Conservation (phyloP, 805 yeast species). For the Lipomyces anomalus region DNA sequence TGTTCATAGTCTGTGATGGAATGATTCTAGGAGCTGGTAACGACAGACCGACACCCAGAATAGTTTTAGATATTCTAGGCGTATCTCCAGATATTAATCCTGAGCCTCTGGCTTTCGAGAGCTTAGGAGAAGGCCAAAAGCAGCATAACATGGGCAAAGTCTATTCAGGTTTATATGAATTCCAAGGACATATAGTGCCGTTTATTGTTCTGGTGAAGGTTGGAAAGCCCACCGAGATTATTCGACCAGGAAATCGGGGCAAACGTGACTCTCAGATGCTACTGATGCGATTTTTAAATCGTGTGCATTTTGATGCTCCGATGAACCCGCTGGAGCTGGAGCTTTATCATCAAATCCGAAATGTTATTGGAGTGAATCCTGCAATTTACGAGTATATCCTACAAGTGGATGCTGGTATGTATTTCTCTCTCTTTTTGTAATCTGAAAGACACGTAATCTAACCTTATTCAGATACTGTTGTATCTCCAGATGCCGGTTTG, state of each 20-base stretch:
- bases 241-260: constrained; percentile 58
- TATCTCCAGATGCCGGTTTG: constrained; percentile 48
- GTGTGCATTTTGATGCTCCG: constrained; percentile 54
- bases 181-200: constrained; percentile 52
- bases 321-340: constrained; percentile 56
- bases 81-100: constrained; percentile 49
- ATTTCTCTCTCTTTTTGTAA: background rate
- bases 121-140: constrained; percentile 55
- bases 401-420: constrained; percentile 54
- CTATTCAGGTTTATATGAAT: constrained; percentile 55
- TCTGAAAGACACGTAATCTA: background rate
- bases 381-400: constrained; percentile 49
- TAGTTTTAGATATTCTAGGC: constrained; percentile 51
- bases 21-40: constrained; percentile 58
- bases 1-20: constrained; percentile 57
- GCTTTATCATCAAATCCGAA: constrained; percentile 49
- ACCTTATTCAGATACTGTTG: constrained; percentile 40
- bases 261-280: constrained; percentile 60
- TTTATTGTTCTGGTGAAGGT: constrained; percentile 52
- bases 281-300: constrained; percentile 55
- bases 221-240: constrained; percentile 54
- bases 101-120: constrained; percentile 48
- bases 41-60: constrained; percentile 53
- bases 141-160: constrained; percentile 62
- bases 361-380: constrained; percentile 54